Evolutionary conservation across 2,329 filamentous ascomycete genomes (phyloP).

Genomic region (Sphaceloma murrayae): DNA sequence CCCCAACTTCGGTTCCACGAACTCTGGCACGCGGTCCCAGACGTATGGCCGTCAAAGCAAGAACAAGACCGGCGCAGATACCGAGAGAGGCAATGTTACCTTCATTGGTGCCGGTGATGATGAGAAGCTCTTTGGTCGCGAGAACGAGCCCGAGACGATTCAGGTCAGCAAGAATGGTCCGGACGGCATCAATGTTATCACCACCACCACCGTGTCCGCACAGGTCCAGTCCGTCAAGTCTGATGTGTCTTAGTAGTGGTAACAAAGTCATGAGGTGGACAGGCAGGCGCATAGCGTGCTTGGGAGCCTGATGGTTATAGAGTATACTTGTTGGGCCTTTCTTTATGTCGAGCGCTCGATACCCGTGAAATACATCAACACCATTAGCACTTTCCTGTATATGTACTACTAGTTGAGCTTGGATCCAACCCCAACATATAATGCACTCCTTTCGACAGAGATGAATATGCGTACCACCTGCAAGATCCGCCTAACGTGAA

Average conservation of each 20-base stretch:
- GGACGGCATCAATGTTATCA: constrained; percentile 14
- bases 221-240: constrained; percentile 2
- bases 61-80: constrained; percentile 6
- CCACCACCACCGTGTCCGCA: constrained; percentile 3
- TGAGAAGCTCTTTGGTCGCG: not conserved
- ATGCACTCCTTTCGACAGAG: too few species aligned
- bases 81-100: constrained; percentile 7
- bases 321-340: too few species aligned
- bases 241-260: not conserved
- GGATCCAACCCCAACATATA: too few species aligned
- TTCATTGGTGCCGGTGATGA: constrained; percentile 4
- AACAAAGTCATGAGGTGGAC: not conserved
- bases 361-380: too few species aligned
- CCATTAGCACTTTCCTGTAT: too few species aligned
- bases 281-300: not conserved
- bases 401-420: too few species aligned
- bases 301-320: too few species aligned
- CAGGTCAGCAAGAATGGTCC: constrained; percentile 9
- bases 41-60: constrained; percentile 7
- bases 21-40: not conserved
- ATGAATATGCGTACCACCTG: too few species aligned
- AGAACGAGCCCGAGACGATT: not conserved
- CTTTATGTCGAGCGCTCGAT: too few species aligned
- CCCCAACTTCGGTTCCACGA: constrained; percentile 22
- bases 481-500: too few species aligned